phyloP scores from a whole-genome alignment of 1,139 yeast species.

The Diutina catenulata region DNA sequence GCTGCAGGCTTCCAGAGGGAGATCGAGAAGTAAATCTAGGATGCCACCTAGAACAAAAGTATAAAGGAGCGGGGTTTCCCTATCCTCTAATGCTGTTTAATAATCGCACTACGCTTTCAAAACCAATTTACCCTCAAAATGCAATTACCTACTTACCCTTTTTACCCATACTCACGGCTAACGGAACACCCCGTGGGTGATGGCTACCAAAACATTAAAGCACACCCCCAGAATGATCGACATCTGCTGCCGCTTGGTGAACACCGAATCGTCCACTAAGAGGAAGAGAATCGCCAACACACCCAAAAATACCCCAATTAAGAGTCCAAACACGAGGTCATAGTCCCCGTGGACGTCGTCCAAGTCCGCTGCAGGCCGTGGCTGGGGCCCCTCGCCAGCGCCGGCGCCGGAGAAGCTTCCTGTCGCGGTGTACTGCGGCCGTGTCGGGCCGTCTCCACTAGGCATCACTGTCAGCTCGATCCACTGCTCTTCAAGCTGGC shows the following conservation, averaged over 20 bases:
- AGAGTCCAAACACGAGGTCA: slow-evolving; percentile 51
- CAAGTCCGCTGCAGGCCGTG: slow-evolving; percentile 13
- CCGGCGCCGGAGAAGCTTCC: slow-evolving; percentile 15
- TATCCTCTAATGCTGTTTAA: no score
- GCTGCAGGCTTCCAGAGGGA: no score
- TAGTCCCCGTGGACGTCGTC: slow-evolving; percentile 34
- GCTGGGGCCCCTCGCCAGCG: slow-evolving; percentile 13
- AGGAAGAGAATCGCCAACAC: slow-evolving; percentile 45
- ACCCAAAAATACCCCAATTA: slow-evolving; percentile 56
- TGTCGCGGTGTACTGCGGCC: slow-evolving; percentile 10
- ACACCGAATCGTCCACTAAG: slow-evolving; percentile 41
- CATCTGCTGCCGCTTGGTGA: slow-evolving; percentile 49
- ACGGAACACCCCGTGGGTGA: slow-evolving; percentile 11
- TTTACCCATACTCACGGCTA: no score
- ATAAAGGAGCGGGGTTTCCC: no score
- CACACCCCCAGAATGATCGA: slow-evolving; percentile 52
- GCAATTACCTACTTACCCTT: no score
- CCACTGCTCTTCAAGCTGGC: slow-evolving; percentile 83
- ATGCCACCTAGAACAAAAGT: no score
- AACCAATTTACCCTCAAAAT: no score
- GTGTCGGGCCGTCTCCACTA: slow-evolving; percentile 5
- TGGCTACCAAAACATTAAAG: slow-evolving; percentile 46
- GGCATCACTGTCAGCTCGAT: slow-evolving; percentile 61
- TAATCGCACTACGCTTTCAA: no score
- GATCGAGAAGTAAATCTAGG: no score